These are phyloP conservation scores for Pholiota conissans DNA, from an alignment of 768 basidiomycete species.

Conservation along the genomic window DNA sequence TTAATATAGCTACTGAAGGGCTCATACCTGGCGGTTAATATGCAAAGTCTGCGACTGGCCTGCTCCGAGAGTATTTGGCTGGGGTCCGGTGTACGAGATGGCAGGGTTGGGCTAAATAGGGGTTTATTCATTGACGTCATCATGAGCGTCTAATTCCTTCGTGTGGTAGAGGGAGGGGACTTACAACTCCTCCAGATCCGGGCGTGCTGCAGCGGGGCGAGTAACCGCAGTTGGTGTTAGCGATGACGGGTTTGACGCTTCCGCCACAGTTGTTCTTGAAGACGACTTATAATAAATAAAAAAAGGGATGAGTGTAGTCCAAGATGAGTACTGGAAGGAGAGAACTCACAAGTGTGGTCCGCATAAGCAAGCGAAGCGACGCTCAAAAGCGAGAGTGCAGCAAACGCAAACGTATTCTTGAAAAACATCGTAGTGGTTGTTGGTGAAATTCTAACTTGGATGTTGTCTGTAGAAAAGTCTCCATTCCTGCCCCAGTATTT, in stretches of 20 bases:
- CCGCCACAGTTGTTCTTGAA: constrained; percentile 34
- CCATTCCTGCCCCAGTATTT: neutral
- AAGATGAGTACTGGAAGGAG: neutral
- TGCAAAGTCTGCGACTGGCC: constrained; percentile 28
- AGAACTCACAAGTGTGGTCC: constrained; percentile 21
- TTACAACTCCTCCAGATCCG: constrained; percentile 32
- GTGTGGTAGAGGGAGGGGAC: neutral
- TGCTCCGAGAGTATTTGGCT: constrained; percentile 27
- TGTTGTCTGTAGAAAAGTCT: neutral
- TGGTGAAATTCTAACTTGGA: neutral
- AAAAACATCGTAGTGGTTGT: neutral
- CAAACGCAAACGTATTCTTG: neutral
- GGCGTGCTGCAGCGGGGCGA: constrained; percentile 37
- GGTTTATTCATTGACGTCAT: too few relatives aligned
- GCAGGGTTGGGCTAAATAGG: constrained; percentile 32
- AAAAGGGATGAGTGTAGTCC: neutral
- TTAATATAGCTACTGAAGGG: too few relatives aligned
- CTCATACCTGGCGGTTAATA: constrained; percentile 31
- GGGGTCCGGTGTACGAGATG: constrained; percentile 33
- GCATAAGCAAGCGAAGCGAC: constrained; percentile 11
- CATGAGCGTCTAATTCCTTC: neutral
- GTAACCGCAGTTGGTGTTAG: constrained; percentile 39
- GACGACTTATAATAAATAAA: constrained; percentile 23
- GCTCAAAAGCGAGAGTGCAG: neutral
- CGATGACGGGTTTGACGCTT: constrained; percentile 33